Percentiles rank a stretch among this genome's conserved stretches.
phyloP scores from a whole-genome alignment of 331 rosid genomes.

The Prunus yedoensis region DNA sequence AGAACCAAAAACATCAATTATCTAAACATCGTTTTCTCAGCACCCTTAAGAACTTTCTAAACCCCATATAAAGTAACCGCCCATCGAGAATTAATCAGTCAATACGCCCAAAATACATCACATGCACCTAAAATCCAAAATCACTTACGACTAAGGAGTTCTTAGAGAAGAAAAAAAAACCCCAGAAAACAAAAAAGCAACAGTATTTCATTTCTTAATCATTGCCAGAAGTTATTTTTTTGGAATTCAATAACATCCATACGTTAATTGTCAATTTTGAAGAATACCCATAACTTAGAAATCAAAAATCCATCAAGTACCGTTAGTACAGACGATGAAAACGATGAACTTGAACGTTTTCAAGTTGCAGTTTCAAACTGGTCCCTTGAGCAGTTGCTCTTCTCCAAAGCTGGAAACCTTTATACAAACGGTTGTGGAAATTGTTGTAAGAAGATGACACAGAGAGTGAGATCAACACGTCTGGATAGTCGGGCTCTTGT shows the following conservation, averaged over 20 bases:
- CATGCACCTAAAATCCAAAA: not conserved
- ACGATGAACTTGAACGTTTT: slow-evolving; percentile 22
- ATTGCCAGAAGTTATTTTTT: slow-evolving; percentile 22
- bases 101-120: not conserved
- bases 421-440: not conserved
- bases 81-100: not conserved
- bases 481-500: not conserved
- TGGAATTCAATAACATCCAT: slow-evolving; percentile 29
- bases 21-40: no score
- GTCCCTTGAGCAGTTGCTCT: slow-evolving; percentile 24
- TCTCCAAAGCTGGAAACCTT: slow-evolving; percentile 13
- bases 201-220: not conserved
- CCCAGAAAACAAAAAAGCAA: slow-evolving; percentile 17
- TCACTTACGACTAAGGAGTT: not conserved
- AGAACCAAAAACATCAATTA: no score
- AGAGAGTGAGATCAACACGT: slow-evolving; percentile 39
- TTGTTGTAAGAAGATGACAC: slow-evolving; percentile 14
- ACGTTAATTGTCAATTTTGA: slow-evolving; percentile 19
- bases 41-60: no score
- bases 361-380: slow-evolving; percentile 31
- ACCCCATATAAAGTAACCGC: no score
- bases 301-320: slow-evolving; percentile 28
- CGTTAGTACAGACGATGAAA: slow-evolving; percentile 29
- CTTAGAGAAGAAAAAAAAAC: slow-evolving; percentile 7
- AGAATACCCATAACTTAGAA: slow-evolving; percentile 38